These are phyloP conservation scores for Neurospora sp. DNA, from an alignment of 495 filamentous ascomycete species.

Conservation along the genomic window DNA sequence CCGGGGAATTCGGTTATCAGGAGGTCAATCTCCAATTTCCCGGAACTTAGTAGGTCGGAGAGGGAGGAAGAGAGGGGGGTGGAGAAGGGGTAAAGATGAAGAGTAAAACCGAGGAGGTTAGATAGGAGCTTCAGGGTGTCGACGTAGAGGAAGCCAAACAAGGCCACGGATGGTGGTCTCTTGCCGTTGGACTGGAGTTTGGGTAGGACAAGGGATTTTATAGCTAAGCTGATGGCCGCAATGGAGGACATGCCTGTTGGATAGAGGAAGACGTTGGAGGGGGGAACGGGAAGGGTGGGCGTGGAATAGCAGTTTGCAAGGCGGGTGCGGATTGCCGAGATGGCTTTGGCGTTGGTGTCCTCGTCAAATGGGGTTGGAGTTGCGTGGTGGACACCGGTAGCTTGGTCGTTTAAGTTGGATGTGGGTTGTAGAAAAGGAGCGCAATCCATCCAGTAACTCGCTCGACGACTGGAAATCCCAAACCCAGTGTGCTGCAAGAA, in stretches of 20 bases:
- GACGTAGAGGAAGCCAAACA: conserved; percentile 18
- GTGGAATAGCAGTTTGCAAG: conserved; percentile 1
- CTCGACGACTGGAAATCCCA: conserved; percentile 20
- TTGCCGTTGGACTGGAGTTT: too few species aligned
- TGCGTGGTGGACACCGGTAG: too few species aligned
- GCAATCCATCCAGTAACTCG: conserved; percentile 9
- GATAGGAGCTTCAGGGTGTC: conserved; percentile 17
- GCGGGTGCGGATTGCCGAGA: background rate
- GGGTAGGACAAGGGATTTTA: conserved; percentile 1
- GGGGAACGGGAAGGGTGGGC: background rate
- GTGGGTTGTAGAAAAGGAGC: background rate
- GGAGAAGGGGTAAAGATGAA: conserved; percentile 1
- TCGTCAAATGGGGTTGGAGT: background rate
- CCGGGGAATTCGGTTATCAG: conserved; percentile 20
- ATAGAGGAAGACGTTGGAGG: conserved; percentile 13
- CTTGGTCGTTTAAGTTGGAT: too few species aligned
- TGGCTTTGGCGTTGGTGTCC: background rate
- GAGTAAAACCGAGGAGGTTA: background rate
- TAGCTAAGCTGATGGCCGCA: background rate
- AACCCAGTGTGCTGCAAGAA: conserved; percentile 24
- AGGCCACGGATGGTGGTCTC: too few species aligned
- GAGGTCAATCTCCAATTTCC: too few species aligned
- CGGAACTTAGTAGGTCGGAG: background rate
- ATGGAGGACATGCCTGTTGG: conserved; percentile 16
- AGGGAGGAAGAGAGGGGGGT: background rate